Base-by-base conservation (phyloP, 2,329 filamentous ascomycete genomes). In the Microcyclosporella mali region DNA sequence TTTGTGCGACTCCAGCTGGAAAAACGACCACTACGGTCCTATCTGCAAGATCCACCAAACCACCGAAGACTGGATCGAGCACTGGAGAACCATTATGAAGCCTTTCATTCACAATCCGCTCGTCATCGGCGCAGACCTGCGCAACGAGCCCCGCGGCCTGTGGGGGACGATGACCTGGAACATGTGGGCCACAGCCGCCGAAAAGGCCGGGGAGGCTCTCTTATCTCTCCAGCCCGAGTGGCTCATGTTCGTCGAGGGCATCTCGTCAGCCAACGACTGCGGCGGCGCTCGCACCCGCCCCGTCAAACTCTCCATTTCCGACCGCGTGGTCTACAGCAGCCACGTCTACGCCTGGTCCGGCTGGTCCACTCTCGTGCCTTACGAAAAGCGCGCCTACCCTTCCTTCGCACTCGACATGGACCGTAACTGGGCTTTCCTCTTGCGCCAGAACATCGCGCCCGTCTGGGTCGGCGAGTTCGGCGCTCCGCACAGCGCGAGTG, bases 381-480 rank as follows among this genome's bases (percentile, higher is more conserved):
- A 80, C 59, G 69, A 75, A 7, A 74, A 75, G 60, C 74, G 81
- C 4, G 66, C 66, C 21, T 85, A 84, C 59, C 65, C 69, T 9
- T 79, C 77, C n/a, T 84, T 85, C 56, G 74, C 71, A 18, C 61
- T 69, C 41, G 70, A 79, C 39, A 84, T 84, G 81, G 69, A 73
- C 18, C 61, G 70, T 48, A 82, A 82, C 61, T 85, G 82, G 81
- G 80, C 67, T 2, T 85, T 80, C 56, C 70, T 85, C 16, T 64
- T 84, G 11, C 70, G 75, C 46, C 67, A 66, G 27, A 61, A 76
- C 52, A 60, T 70, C 9, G 77, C 75, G 14, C 81, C 81, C 0
- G 80, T 85, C 8, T 85, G 81, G 81, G 72, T 84, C 19, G 79
- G 79, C 38, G 81, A 85, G 65, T 75, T 84, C 46, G 81, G 82